Percentiles rank a stretch among this genome's conserved stretches.
Conservation (phyloP, 2,329 filamentous ascomycete genomes). For the Elsinoe necatrix region DNA sequence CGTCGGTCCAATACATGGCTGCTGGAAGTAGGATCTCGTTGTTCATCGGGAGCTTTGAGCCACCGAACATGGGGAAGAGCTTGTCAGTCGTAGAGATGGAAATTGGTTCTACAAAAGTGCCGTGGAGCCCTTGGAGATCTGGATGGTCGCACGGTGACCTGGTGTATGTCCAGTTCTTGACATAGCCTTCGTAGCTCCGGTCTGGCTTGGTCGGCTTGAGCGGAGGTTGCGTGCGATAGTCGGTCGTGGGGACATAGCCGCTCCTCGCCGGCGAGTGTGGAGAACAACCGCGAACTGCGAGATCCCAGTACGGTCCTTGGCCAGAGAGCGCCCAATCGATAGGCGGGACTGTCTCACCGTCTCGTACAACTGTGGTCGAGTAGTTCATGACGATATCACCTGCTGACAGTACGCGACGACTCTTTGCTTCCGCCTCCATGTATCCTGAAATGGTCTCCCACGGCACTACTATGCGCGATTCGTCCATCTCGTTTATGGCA, state of each 20-base stretch:
- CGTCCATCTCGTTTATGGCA: slow-evolving; percentile 43
- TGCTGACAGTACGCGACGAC: slow-evolving; percentile 25
- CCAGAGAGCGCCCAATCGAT: slow-evolving; percentile 29
- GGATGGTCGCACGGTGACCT: slow-evolving; percentile 41
- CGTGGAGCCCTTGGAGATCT: slow-evolving; percentile 39
- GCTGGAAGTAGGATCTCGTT: slow-evolving; percentile 46
- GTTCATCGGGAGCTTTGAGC: slow-evolving; percentile 43
- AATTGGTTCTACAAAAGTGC: slow-evolving; percentile 42
- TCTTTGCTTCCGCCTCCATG: slow-evolving; percentile 28
- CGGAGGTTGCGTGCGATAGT: slow-evolving; percentile 33
- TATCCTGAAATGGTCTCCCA: slow-evolving; percentile 39
- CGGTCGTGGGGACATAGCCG: slow-evolving; percentile 26
- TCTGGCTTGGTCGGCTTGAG: slow-evolving; percentile 25
- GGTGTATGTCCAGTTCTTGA: slow-evolving; percentile 39
- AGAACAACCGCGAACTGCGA: slow-evolving; percentile 35
- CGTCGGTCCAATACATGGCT: slow-evolving; percentile 42
- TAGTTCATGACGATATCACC: slow-evolving; percentile 27
- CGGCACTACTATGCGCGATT: slow-evolving; percentile 39
- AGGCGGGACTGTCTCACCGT: slow-evolving; percentile 23
- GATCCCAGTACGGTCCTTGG: slow-evolving; percentile 35
- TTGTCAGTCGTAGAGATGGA: slow-evolving; percentile 36
- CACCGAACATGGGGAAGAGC: slow-evolving; percentile 43
- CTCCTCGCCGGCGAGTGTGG: slow-evolving; percentile 32
- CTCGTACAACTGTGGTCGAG: slow-evolving; percentile 21
- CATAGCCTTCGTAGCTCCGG: slow-evolving; percentile 37